Base-by-base conservation (phyloP, 2,329 filamentous ascomycete species). In the Hypoxylon sp. region DNA sequence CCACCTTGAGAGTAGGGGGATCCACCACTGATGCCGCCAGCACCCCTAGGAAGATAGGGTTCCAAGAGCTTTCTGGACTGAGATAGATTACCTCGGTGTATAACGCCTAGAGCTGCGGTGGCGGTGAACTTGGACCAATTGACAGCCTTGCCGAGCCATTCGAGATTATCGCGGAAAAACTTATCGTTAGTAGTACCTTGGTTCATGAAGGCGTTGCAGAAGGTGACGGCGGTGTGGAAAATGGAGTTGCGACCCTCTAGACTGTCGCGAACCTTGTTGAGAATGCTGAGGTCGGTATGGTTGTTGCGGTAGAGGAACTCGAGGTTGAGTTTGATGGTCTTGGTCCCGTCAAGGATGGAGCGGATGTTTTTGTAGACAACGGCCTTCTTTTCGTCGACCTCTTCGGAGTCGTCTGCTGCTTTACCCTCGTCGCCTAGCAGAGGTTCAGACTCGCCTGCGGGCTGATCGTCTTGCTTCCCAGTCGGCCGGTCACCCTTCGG, bases 101-200 rank as follows among this genome's bases (percentile, higher is more conserved):
- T 97, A 53, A 98, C 95, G 77, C 95, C 95, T 5, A 99, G 84
- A 6, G 95, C 95, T 59, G 95, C 95, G 4, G 95, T 99, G 13
- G 95, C 95, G 0, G 95, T 97, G 77, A 99, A 99, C 77, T 99
- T 99, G 64, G 94, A 97, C 95, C 95, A 99, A 81, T 99, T 99
- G 49, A 98, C 93, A 24, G 95, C 95, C 82, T 98, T 99, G 64
- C 94, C 94, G 3, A 99, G 82, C 95, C 95, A 99, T 70, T 99
- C 95, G 22, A 99, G 81, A 76, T 99, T 99, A 74, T 98, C 93
- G 6, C 96, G 88, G 87, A 99, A 98, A 81, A 99, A 99, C 74
- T 94, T 96, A 80, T 99, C 95, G 72, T 97, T 95, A 0, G 94
- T 97, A 0, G 95, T 99, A 62, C 95, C 96, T 56, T 97, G 94